Percentiles rank a stretch among this genome's conserved stretches.
Evolutionary conservation across 164 flowering plant species (phyloP).

Genomic region (Pachysandra terminalis): DNA sequence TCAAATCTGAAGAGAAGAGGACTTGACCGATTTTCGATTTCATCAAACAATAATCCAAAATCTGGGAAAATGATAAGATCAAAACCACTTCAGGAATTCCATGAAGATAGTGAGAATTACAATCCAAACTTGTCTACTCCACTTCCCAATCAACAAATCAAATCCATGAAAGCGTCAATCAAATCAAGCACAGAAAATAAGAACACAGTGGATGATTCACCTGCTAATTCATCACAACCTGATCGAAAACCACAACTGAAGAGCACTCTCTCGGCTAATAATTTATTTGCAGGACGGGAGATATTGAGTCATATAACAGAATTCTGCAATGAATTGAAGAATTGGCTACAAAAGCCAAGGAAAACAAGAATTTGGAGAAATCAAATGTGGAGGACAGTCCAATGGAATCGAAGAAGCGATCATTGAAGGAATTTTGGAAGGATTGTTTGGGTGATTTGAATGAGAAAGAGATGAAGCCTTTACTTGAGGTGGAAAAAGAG

Average conservation of each 20-base stretch:
- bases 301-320: too few species aligned
- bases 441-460: constrained; percentile 18
- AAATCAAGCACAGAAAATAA: constrained; percentile 49
- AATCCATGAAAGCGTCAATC: too few species aligned
- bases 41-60: constrained; percentile 2
- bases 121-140: too few species aligned
- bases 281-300: too few species aligned
- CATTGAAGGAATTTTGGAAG: background rate
- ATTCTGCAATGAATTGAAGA: too few species aligned
- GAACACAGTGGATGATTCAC: constrained; percentile 7
- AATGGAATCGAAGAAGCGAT: constrained; percentile 9
- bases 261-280: constrained; percentile 69
- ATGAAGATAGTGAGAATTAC: too few species aligned
- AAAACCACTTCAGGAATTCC: constrained; percentile 10
- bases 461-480: constrained; percentile 47
- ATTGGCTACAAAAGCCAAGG: constrained; percentile 49
- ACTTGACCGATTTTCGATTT: constrained; percentile 20
- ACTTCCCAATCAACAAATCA: too few species aligned
- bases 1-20: constrained; percentile 55
- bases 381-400: constrained; percentile 7
- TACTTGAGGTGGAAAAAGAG: constrained; percentile 37
- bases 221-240: constrained; percentile 14
- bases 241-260: too few species aligned
- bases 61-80: background rate
- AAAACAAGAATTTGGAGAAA: constrained; percentile 36